Evolutionary conservation across 176 grass and related monocot species (phyloP), one percentile per base, ranked within the genome.

Genomic region (Oryza glaberrima): DNA sequence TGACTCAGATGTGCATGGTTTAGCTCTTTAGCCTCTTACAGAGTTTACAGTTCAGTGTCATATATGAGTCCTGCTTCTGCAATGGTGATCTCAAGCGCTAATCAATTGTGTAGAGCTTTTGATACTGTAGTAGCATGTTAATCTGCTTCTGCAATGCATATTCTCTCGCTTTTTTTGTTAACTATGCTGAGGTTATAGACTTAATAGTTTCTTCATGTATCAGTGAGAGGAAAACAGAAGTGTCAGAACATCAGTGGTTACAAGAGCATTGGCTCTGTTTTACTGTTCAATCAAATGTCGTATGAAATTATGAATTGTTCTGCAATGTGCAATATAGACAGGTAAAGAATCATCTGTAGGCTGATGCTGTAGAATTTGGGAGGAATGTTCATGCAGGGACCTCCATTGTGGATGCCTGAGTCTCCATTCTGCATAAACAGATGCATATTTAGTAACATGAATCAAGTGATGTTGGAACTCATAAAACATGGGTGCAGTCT

Each of bases 251-350:
- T 47, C 46, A 79, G 15, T 67, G 56, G 5, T 69, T 72, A 72
- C 3, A 63, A 75, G 23, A 75, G 44, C 48, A 28, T 23, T 73
- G 44, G 16, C 36, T 84, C 44, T 40, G 47, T 9, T 16, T 26
- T 41, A 16, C 11, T 76, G 52, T 85, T 64, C 40, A 28, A 43
- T 2, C 34, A 65, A 74, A 11, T 72, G 46, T 43, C 78, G 68
- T 82, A 48, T 58, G 73, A 78, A 58, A 61, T 82, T 82, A 68
- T 58, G 73, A 82, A 58, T 68, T 82, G 10, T 11, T 61, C 47
- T 3, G 15, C 58, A 78, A 78, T 35, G 6, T 77, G 34, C 48
- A 77, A 66, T 82, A 72, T 44, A 46, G 45, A 82, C 23, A 73
- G 7, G 46, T 77, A 80, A 79, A 67, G 4, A 58, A 84, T 88